These are phyloP conservation scores for Aspergillus spinulosporus DNA, from an alignment of 2,329 filamentous ascomycete genomes.

Conservation along the genomic window DNA sequence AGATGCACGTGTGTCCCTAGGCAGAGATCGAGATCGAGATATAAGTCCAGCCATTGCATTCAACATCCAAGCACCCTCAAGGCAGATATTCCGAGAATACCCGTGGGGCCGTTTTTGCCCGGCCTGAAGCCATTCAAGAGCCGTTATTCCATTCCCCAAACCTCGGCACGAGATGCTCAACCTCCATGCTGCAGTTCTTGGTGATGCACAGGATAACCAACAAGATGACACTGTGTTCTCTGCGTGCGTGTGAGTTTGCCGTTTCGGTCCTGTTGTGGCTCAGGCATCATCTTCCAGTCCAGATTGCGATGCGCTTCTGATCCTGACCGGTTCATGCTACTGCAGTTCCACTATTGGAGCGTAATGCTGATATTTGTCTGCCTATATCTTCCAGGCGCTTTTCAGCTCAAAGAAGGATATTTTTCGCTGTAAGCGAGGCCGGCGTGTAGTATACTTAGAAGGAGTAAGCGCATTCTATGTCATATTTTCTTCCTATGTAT, in stretches of 20 bases:
- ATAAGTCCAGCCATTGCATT: not conserved
- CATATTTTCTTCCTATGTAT: not conserved
- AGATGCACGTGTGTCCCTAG: not conserved
- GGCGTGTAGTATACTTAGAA: not conserved
- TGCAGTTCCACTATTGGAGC: slow-evolving; percentile 5
- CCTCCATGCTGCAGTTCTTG: not conserved
- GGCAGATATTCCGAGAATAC: not conserved
- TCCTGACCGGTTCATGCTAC: slow-evolving; percentile 10
- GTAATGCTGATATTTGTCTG: not conserved
- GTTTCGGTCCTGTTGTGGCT: slow-evolving; percentile 4
- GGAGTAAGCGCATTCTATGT: not conserved
- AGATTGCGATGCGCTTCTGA: slow-evolving; percentile 13
- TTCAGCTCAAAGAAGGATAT: not conserved
- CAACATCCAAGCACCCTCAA: not conserved
- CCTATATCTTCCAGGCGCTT: not conserved
- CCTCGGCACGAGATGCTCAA: slow-evolving; percentile 10
- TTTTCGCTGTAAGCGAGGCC: not conserved
- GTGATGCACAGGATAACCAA: not conserved
- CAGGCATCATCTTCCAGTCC: slow-evolving; percentile 4
- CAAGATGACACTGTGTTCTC: slow-evolving; percentile 1
- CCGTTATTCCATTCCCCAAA: slow-evolving; percentile 6
- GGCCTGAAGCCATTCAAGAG: slow-evolving; percentile 8
- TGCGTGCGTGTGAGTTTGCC: slow-evolving; percentile 5
- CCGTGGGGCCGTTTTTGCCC: slow-evolving; percentile 13
- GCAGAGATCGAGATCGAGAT: not conserved